Evolutionary conservation across 2,329 filamentous ascomycete genomes (phyloP), one percentile per base, ranked within the genome.

Genomic region (Xylariales sp.): DNA sequence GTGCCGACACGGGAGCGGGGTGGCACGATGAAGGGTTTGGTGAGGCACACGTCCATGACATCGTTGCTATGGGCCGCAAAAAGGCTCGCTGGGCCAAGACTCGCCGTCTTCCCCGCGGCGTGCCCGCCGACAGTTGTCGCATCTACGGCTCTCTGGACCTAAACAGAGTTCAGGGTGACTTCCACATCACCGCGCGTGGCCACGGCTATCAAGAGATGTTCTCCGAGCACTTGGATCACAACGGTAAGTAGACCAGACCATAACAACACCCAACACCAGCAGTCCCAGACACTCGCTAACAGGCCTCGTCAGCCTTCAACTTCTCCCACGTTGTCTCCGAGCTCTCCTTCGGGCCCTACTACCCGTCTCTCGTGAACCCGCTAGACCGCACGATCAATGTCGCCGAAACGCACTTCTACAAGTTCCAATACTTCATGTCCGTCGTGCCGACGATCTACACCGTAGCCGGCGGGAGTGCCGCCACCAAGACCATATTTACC

Each of bases 141-240:
- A 89, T 99, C 70, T 99, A 89, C 79, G 96, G 96, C 41, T 97
- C 89, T 75, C 80, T 99, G 79, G 92, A 97, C 73, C 87, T 97
- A 73, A 99, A 99, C 81, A 97, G 97, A 82, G 96, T 99, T 52
- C 95, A 97, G 81, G 96, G 95, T 3, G 95, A 99, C 80, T 98
- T 99, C 78, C 96, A 99, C 79, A 96, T 99, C 76, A 99, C 96
- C 1, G 96, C 96, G 3, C 84, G 94, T 69, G 96, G 96, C 0
- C 95, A 98, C 80, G 96, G 96, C n/a, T 99, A 99, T 80, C 87
- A 89, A 80, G 93, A 94, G 77, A 85, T 89, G 90, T 46, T 84
- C 43, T 58, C 64, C 32, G 50, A 83, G 46, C 94, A 98, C 83
- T 82, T 98, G 71, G 92, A 97, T 75, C 95, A 98, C 79, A 84